Base-by-base conservation (phyloP, 495 filamentous ascomycete species). In the Eremomyces bilateralis region DNA sequence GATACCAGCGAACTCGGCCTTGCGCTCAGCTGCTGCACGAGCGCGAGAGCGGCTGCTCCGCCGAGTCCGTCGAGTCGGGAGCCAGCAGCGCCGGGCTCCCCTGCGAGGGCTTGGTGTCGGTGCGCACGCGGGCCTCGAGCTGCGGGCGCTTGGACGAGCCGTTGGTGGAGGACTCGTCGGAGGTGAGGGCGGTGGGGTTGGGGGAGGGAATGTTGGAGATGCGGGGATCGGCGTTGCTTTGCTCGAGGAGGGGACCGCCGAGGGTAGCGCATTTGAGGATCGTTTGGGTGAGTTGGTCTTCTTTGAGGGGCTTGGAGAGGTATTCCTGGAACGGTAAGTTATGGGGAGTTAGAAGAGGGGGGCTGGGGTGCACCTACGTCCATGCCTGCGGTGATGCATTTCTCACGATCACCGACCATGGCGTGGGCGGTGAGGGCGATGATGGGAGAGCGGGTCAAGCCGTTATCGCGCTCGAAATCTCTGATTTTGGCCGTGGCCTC, bases 341-440 rank as follows among this genome's bases (percentile, higher is more conserved):
- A 43, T 44, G 24, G 24, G 21, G 8, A 15, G n/a, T 13, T 3
- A 11, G 3, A 6, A 21, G 8, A 15, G 21, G 29, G 36, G 4
- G 4, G 22, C 17, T 6, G 21, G 20, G n/a, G n/a, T n/a, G n/a
- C 20, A 49, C 48, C 28, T 34, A 52, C 49, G 34, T 95, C 90
- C 90, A 95, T 95, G 58, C 94, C 81, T 11, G 84, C 85, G 50
- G 90, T 79, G 39, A 99, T 85, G 48, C 90, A 99, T 61, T 90
- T 92, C 57, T 99, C 90, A 20, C 90, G 70, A 51, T 99, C 90
- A 46, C 90, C 90, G 63, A 95, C 70, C 90, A 99, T 99, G 43
- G 90, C 90, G 59, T 95, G 90, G 3, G 90, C 90, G 2, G 90
- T 99, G 8, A 99, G 67, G 2, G 90, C 90, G 45, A 99, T 92